Base-by-base conservation (phyloP, 768 basidiomycete genomes). In the Tephrocybe sp. region DNA sequence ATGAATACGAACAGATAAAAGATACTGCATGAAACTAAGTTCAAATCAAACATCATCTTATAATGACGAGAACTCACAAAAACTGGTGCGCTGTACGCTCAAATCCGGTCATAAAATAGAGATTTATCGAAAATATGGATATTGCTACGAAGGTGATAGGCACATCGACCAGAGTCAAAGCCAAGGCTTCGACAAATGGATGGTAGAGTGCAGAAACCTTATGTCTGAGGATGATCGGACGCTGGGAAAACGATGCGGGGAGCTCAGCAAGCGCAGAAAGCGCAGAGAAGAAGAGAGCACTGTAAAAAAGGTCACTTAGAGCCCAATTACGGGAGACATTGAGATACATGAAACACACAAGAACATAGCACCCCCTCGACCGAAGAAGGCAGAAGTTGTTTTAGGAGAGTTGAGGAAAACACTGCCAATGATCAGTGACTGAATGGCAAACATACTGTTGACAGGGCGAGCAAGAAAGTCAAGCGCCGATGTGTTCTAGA, bases 291-390 rank as follows among this genome's bases (percentile, higher is more conserved):
- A 44, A 35, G 19, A 51, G 6, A 11, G 58, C 49, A 34, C 60
- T 61, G 30, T n/a, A n/a, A n/a, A 30, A 12, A 8, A 37, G 13
- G 34, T 47, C 13, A 31, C 12, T 48, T 11, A 52, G 18, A 45
- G 11, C 7, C 48, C 46, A 41, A 54, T 40, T 36, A 52, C 16
- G 1, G 18, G 57, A 40, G 31, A n/a, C 4, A 1, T 19, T 12
- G 6, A 12, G 5, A 3, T n/a, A 38, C 37, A 27, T 24, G 15
- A 4, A 19, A 66, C 79, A 22, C 64, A 85, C 78, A 90, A 88
- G 76, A 87, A 91, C 16, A 92, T 71, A n/a, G 86, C 74, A 66
- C 89, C 84, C 31, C 87, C 88, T 13, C 89, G 79, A 16, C 84
- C 82, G 73, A 87, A 90, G 62, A 79, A 85, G 9, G 79, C 82